Conservation (phyloP, 2,329 filamentous ascomycete genomes). For the Ascochyta fabae region DNA sequence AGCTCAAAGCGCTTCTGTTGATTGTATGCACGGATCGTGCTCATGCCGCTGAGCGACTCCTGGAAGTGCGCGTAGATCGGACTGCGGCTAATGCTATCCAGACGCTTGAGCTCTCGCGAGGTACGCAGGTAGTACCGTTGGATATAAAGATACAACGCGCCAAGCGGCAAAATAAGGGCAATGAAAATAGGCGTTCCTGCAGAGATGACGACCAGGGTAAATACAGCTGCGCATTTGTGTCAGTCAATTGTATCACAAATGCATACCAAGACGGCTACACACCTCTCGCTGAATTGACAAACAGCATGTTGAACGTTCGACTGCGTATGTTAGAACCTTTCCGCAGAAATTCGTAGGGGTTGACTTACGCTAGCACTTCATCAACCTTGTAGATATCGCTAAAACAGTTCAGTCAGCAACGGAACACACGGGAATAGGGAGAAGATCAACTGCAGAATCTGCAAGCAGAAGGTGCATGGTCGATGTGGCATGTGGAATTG, state of each 20-base stretch:
- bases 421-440: background rate
- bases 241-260: constrained; percentile 29
- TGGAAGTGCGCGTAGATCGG: constrained; percentile 99
- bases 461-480: background rate
- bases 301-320: constrained; percentile 93
- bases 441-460: background rate
- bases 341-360: background rate
- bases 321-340: constrained; percentile 33
- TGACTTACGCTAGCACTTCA: constrained; percentile 78
- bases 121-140: constrained; percentile 97
- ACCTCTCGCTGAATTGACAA: constrained; percentile 58
- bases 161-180: constrained; percentile 79
- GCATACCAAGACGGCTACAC: constrained; percentile 29
- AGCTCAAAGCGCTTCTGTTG: constrained; percentile 86
- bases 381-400: constrained; percentile 83
- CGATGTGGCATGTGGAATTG: background rate
- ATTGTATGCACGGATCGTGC: constrained; percentile 92
- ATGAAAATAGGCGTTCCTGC: constrained; percentile 81
- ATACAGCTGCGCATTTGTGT: constrained; percentile 57
- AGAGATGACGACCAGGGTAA: constrained; percentile 87
- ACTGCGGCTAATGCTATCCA: constrained; percentile 93
- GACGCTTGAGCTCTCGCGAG: constrained; percentile 91
- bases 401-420: constrained; percentile 14
- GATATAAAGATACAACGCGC: constrained; percentile 84
- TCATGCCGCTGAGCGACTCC: constrained; percentile 91